Base-by-base conservation (phyloP, 2,329 filamentous ascomycete genomes). In the Phoma sp. region DNA sequence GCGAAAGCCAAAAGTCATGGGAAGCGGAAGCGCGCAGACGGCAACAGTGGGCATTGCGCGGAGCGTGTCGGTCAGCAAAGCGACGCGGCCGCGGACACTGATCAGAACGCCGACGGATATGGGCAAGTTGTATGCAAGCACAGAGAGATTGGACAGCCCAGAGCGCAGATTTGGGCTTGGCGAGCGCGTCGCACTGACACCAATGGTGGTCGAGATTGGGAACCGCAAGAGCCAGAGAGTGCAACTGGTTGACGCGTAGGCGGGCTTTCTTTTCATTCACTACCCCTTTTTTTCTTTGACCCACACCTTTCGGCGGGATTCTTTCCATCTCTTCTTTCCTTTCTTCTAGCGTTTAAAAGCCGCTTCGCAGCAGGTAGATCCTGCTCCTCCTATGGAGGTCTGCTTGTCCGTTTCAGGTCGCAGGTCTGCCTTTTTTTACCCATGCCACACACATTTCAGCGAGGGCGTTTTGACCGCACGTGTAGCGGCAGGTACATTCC, bases 181-280 rank as follows among this genome's bases (percentile, higher is more conserved):
- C 4, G 70, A 73, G 6, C 55, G 54, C 21, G 64, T 67, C 47
- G 57, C 64, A 15, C 61, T 76, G 4, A 74, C 68, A 27, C 73
- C 73, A 13, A 75, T 68, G 2, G 58, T 76, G 57, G 73, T 76
- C 6, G 71, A 76, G 41, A 62, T 76, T 32, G 66, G 64, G 55
- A 74, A 74, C 29, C 60, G 72, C 12, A 73, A 67, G 62, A 74
- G 71, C 52, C 72, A 74, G 39, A 60, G 69, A 43, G 73, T 74
- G 36, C 67, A 71, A 57, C 49, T 75, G 32, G 72, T 71, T n/a
- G 69, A 74, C 50, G 68, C 65, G 10, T 75, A 35, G 32, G 15
- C 32, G 6, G 63, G 58, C 19, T 15, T 29, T 35, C 15, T n/a
- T 27, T 27, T 49, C 36, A 27, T 24, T 7, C 15, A 35, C 32